Base-by-base conservation (phyloP, 352 stramenopile genomes). In the Peronospora destructor region DNA sequence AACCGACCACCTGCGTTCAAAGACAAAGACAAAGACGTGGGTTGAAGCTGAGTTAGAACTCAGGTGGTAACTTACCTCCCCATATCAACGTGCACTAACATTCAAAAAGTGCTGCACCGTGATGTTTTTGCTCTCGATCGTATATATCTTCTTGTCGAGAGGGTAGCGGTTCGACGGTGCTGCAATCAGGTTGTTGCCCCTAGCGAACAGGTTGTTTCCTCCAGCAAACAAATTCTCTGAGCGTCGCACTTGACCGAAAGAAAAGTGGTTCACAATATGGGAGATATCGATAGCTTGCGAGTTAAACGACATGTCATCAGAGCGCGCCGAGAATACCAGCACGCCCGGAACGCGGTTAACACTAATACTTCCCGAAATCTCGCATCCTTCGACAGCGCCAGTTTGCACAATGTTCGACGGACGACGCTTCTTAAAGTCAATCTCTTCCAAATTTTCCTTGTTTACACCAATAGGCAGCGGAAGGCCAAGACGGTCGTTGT, bases 51-150 rank as follows among this genome's bases (percentile, higher is more conserved):
- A 32, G 28, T 32, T 32, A 32, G 28, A 9, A 32, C 28, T 32
- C 7, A 32, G 25, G 3, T n/a, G 25, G 33, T 21, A 21, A 17
- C n/a, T 38, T 36, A n/a, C 21, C 13, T 0, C 4, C 34, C 37
- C 13, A 36, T 37, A n/a, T 6, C 78, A 9, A 46, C 19, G 4
- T 12, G 76, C 25, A 97, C 91, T 50, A 62, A 90, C 79, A 35
- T 91, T 93, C 32, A 91, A 47, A 44, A 84, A 93, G 49, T 93
- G 82, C 40, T 88, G 63, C 52, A 90, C 75, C 12, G 79, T 87
- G 47, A 87, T 81, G 59, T 87, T 85, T 50, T 79, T 64, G 45
- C 73, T 74, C 37, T 82, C 62, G 16, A 71, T 67, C 16, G 59
- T 68, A 47, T 71, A 92, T 14, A 40, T 46, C 39, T 76, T 76